Evolutionary conservation across 805 yeast species (phyloP), one percentile per base, ranked within the genome.

Genomic region (Ogataea populi-albae): DNA sequence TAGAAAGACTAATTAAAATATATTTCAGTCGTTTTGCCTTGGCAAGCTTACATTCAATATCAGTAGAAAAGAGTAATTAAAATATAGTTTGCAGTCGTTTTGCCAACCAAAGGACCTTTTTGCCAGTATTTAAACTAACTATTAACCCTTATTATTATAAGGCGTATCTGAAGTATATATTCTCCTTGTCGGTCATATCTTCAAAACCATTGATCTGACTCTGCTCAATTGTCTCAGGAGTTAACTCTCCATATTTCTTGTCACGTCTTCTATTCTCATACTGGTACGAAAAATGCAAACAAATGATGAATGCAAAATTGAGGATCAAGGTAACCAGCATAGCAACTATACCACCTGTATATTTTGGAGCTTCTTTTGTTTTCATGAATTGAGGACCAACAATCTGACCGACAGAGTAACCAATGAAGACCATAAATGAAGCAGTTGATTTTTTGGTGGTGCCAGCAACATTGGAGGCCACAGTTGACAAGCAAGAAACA

Each of bases 361-460:
- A 79, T n/a, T 61, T 54, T 21, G 82, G 81, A 11, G 69, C 69
- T 33, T 72, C 68, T 20, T 61, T 41, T 0, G 66, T 64, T 47
- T 75, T 69, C 57, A 78, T 77, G 49, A 76, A 56, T 49, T 78
- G 82, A 3, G 86, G 84, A 1, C 82, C 84, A 26, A 75, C 63
- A 42, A 81, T 61, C 47, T 78, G 68, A 6, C 78, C 74, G 19
- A 75, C 59, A 12, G 76, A 72, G 51, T 75, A 76, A 7, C 70
- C 73, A 38, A 76, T 62, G 73, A 77, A 71, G 3, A 78, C 74
- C 26, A 68, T 50, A 6, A 73, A 76, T 42, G 73, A 72, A 34
- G 79, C 54, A 18, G 70, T 65, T 15, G 76, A 54, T 43, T 77
- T 66, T 46, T 77, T 78, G 6, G 80, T 73, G 30, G 76, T 72